phyloP scores from a whole-genome alignment of 148 eudicot genomes.

The Amaranthus cruentus region DNA sequence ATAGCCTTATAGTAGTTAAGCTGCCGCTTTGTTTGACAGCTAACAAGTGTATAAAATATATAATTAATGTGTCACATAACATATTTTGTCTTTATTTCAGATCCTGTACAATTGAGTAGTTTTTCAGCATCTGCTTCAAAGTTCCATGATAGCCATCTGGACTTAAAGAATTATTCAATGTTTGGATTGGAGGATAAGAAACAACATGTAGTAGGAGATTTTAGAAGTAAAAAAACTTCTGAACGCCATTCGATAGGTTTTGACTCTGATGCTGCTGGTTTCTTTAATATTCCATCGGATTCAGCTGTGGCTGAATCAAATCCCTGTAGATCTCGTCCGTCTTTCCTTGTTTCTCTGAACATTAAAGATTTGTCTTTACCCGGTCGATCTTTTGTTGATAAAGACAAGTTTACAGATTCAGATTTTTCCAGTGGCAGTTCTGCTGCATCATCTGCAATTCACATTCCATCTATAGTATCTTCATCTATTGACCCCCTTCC shows the following conservation, averaged over 20 bases:
- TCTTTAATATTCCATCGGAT: slow-evolving; percentile 31
- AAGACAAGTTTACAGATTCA: slow-evolving; percentile 28
- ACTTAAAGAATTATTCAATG: slow-evolving; percentile 22
- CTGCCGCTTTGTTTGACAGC: not conserved
- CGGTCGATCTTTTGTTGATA: slow-evolving; percentile 29
- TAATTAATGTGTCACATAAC: not conserved
- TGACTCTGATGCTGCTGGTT: slow-evolving; percentile 30
- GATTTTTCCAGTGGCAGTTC: slow-evolving; percentile 29
- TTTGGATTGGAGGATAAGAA: slow-evolving; percentile 40
- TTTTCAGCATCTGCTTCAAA: slow-evolving; percentile 25
- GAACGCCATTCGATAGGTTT: slow-evolving; percentile 36
- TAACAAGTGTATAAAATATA: not conserved
- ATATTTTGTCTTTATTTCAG: slow-evolving; percentile 27
- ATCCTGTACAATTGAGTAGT: slow-evolving; percentile 26
- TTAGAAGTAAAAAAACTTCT: slow-evolving; percentile 34
- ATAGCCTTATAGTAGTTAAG: not conserved
- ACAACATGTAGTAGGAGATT: slow-evolving; percentile 13
- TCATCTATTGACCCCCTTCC: slow-evolving; percentile 28
- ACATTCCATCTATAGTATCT: slow-evolving; percentile 15
- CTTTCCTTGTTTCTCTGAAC: slow-evolving; percentile 82
- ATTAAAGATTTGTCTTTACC: slow-evolving; percentile 46
- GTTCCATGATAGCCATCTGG: slow-evolving; percentile 23
- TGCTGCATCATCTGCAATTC: slow-evolving; percentile 34
- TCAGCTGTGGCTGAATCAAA: slow-evolving; percentile 41
- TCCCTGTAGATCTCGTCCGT: slow-evolving; percentile 66